Base-by-base conservation (phyloP, 1,284 basidiomycete genomes). In the Sporisorium exsertum region DNA sequence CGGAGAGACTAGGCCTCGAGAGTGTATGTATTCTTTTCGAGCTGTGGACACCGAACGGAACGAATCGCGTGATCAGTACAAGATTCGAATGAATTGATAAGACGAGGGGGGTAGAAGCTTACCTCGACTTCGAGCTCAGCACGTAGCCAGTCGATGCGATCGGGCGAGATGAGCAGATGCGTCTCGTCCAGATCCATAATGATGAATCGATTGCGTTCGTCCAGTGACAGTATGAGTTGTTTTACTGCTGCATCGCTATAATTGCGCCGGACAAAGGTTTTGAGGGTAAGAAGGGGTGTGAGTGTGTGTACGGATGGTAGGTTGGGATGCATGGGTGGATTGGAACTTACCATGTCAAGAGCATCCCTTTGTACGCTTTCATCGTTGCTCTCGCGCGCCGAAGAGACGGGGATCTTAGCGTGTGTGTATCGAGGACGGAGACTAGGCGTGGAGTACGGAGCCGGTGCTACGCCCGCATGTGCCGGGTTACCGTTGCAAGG, bases 121-220 rank as follows among this genome's bases (percentile, higher is more conserved):
- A 93, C 93, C 89, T 94, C 93, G 15, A 89, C 83, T 81, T 94
- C 93, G 27, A 95, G 87, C 73, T 92, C 90, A 71, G 87, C 88
- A 59, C 91, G 86, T 7, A 95, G 90, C 43, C 90, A 87, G 75
- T 91, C 92, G 81, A 94, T 91, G 60, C 91, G 90, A 69, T 94
- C 93, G 0, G 91, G 90, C 79, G 91, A 92, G 84, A 94, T 92
- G 51, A 95, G 89, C 0, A 95, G 83, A 85, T 94, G 93, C 59
- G 90, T 90, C 71, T 94, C 93, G 82, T 95, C 94, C 29, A 95
- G 85, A 79, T 95, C 94, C 81, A 94, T 91, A 64, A 94, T 92
- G 77, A 95, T 91, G 86, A 95, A 95, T 22, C 82, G 77, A 27
- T 82, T 79, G 10, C 77, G 66, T 85, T 94, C 92, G 85, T 95